A percentile compares a stretch with the other conserved stretches of the same genome.
phyloP scores from a whole-genome alignment of 345 rosid species.

The Camelina laxa region DNA sequence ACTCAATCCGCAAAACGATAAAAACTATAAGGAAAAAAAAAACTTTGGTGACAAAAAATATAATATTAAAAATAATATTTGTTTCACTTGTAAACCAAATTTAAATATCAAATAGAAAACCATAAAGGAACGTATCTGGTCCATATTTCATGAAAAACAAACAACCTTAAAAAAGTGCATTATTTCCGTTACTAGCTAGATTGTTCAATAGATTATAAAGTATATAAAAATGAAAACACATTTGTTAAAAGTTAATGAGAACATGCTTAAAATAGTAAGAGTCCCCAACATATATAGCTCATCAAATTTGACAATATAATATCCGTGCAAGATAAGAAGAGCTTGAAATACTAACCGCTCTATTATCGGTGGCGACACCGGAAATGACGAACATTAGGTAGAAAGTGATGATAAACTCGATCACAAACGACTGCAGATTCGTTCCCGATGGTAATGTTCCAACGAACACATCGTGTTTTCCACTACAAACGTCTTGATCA shows the following conservation, averaged over 20 bases:
- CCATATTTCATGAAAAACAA: neutral
- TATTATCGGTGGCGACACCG: slow-evolving; percentile 89
- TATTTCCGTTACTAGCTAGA: neutral
- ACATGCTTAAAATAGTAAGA: slow-evolving; percentile 20
- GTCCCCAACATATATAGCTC: neutral
- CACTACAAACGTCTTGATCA: slow-evolving; percentile 49
- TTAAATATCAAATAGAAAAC: neutral
- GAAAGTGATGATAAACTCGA: slow-evolving; percentile 95
- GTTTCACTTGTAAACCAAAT: neutral
- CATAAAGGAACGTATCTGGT: neutral
- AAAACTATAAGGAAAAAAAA: neutral
- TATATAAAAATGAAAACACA: neutral
- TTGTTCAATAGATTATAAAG: neutral
- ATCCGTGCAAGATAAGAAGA: slow-evolving; percentile 1
- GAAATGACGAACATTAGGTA: slow-evolving; percentile 88
- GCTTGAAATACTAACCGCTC: slow-evolving; percentile 70
- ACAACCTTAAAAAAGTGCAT: neutral
- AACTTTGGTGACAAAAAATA: neutral
- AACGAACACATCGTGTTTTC: slow-evolving; percentile 61
- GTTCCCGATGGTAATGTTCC: slow-evolving; percentile 87
- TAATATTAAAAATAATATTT: neutral
- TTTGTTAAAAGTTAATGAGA: neutral
- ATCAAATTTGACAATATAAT: neutral
- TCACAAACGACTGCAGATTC: slow-evolving; percentile 66
- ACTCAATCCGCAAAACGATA: neutral